Evolutionary conservation across 1,284 basidiomycete genomes (phyloP).

Genomic region (Grifola frondosa): DNA sequence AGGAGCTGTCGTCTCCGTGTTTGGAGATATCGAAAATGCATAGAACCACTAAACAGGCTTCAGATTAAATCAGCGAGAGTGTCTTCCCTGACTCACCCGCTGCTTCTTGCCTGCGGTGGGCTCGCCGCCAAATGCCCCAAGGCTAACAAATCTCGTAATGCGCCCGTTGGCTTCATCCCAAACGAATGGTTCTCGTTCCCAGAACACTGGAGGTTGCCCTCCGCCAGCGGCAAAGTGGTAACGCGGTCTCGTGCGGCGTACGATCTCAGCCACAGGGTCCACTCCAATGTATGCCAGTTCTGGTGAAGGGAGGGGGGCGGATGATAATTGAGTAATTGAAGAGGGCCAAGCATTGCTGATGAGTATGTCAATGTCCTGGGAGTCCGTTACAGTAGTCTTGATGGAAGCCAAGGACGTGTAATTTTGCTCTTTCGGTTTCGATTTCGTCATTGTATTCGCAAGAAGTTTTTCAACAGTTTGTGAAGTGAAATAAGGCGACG

Average conservation of each 20-base stretch:
- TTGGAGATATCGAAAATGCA: slow-evolving; percentile 64
- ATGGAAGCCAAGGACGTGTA: slow-evolving; percentile 72
- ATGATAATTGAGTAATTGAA: slow-evolving; percentile 64
- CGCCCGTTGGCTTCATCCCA: slow-evolving; percentile 76
- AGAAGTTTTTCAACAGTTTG: slow-evolving; percentile 73
- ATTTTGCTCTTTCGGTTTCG: slow-evolving; percentile 38
- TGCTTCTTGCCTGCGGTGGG: slow-evolving; percentile 70
- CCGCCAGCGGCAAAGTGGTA: slow-evolving; percentile 76
- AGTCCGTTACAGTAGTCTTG: slow-evolving; percentile 53
- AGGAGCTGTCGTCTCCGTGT: slow-evolving; percentile 31
- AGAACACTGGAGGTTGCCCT: slow-evolving; percentile 66
- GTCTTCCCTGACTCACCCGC: slow-evolving; percentile 55
- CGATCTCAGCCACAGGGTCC: slow-evolving; percentile 65
- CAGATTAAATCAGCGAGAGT: background rate
- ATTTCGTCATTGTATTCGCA: slow-evolving; percentile 59
- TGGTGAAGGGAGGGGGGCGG: slow-evolving; percentile 46
- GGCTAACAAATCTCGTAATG: slow-evolving; percentile 76
- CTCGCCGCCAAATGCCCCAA: slow-evolving; percentile 83
- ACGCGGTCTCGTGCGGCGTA: slow-evolving; percentile 65
- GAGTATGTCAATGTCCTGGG: slow-evolving; percentile 78
- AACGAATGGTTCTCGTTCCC: slow-evolving; percentile 88
- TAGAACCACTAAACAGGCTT: slow-evolving; percentile 65
- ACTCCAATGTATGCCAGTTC: slow-evolving; percentile 47
- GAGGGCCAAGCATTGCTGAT: slow-evolving; percentile 81
- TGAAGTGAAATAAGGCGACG: slow-evolving; percentile 69